Conservation (phyloP, 2,329 filamentous ascomycete genomes). For the Colletotrichum karsti region DNA sequence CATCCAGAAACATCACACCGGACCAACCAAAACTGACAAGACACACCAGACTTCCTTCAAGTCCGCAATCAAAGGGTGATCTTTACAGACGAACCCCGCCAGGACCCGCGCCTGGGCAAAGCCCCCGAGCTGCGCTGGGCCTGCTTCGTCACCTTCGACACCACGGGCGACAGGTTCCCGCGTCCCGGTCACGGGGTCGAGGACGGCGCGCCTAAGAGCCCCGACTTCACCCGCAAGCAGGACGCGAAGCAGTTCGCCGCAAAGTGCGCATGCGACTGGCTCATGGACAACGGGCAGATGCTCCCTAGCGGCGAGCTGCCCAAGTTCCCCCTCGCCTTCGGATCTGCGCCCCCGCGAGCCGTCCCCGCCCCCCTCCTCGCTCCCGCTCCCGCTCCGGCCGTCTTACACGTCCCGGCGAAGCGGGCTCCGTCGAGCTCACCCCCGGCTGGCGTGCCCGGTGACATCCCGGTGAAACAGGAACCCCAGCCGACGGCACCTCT, state of each 20-base stretch:
- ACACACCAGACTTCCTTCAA: slow-evolving; percentile 15
- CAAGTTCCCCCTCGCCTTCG: slow-evolving; percentile 27
- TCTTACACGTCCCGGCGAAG: neutral
- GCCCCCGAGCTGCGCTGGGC: slow-evolving; percentile 23
- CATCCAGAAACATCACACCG: too few species aligned
- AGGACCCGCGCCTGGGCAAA: slow-evolving; percentile 16
- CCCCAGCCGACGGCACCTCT: neutral
- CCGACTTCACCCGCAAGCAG: slow-evolving; percentile 33
- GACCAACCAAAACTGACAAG: neutral
- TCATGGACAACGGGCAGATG: slow-evolving; percentile 41
- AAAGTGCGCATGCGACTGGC: slow-evolving; percentile 53
- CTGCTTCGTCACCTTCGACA: slow-evolving; percentile 12
- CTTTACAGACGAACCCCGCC: slow-evolving; percentile 18
- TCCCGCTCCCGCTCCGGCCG: neutral
- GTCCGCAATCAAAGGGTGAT: slow-evolving; percentile 3
- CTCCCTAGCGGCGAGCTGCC: slow-evolving; percentile 31
- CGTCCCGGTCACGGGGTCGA: slow-evolving; percentile 36
- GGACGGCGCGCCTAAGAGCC: slow-evolving; percentile 23
- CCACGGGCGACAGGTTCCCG: slow-evolving; percentile 17
- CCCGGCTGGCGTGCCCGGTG: neutral
- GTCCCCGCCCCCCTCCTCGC: neutral
- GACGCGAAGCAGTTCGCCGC: slow-evolving; percentile 63
- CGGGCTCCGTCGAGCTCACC: neutral
- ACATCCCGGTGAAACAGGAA: neutral
- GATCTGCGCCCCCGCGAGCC: neutral